A percentile compares a stretch with the other conserved stretches of the same genome.
Conservation (phyloP, 345 rosid genomes). For the Melaleuca alternifolia region DNA sequence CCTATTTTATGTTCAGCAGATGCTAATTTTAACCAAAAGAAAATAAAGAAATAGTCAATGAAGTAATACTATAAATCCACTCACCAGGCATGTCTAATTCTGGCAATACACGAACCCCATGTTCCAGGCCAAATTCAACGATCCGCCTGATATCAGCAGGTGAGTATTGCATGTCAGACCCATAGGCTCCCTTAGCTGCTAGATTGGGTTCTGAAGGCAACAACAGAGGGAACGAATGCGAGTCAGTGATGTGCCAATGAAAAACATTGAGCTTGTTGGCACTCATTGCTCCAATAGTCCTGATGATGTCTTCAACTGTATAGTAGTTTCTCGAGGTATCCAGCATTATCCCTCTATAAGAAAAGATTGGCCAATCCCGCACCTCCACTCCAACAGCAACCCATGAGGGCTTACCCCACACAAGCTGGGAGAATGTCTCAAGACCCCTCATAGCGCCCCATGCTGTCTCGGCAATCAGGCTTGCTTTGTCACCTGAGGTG, state of each 20-base stretch:
- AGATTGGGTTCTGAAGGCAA: slow-evolving; percentile 74
- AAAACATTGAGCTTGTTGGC: slow-evolving; percentile 79
- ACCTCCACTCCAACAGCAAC: slow-evolving; percentile 38
- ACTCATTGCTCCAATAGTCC: slow-evolving; percentile 65
- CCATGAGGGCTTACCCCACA: slow-evolving; percentile 48
- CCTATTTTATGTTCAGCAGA: background rate
- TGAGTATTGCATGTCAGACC: slow-evolving; percentile 45
- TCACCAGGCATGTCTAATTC: slow-evolving; percentile 85
- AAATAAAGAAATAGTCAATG: background rate
- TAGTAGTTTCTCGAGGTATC: slow-evolving; percentile 86
- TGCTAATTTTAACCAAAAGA: background rate
- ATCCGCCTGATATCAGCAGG: slow-evolving; percentile 42
- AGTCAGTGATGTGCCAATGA: slow-evolving; percentile 87
- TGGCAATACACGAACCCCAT: slow-evolving; percentile 73
- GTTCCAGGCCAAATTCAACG: slow-evolving; percentile 59
- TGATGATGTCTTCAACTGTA: slow-evolving; percentile 46
- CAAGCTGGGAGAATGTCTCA: slow-evolving; percentile 78
- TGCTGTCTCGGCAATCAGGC: slow-evolving; percentile 34
- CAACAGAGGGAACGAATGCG: slow-evolving; percentile 74
- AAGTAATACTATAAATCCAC: background rate
- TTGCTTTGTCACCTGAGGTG: slow-evolving; percentile 9
- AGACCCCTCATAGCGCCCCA: slow-evolving; percentile 93
- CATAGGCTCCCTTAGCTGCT: slow-evolving; percentile 64
- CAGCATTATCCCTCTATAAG: slow-evolving; percentile 57
- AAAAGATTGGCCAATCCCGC: slow-evolving; percentile 54